Percentiles rank a stretch among this genome's conserved stretches.
These are phyloP conservation scores for Phyllachora maydis DNA, from an alignment of 2,329 filamentous ascomycete genomes.

Conservation along the genomic window DNA sequence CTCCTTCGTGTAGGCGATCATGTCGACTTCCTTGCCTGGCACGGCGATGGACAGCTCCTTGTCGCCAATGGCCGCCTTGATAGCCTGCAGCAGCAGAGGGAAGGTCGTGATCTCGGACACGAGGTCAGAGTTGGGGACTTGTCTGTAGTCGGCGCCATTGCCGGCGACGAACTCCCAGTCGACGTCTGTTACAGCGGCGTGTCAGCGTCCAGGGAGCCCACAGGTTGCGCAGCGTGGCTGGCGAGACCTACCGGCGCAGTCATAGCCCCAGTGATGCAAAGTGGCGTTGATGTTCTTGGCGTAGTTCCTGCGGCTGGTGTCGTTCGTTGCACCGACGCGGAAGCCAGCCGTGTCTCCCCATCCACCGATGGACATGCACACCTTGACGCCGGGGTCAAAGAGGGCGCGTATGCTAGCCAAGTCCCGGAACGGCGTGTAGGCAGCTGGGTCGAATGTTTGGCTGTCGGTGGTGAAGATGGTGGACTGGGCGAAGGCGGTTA, in stretches of 20 bases:
- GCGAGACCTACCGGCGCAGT: constrained; percentile 29
- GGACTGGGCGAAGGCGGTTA: constrained; percentile 31
- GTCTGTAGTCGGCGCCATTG: constrained; percentile 51
- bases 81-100: constrained; percentile 34
- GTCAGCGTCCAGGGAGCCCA: too few relatives aligned
- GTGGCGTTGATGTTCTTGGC: constrained; percentile 35
- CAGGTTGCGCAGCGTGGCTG: too few relatives aligned
- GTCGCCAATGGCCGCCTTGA: constrained; percentile 33
- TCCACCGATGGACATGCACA: constrained; percentile 44
- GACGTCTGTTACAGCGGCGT: too few relatives aligned
- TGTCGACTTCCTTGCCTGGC: constrained; percentile 40
- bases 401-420: constrained; percentile 26
- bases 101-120: constrained; percentile 41
- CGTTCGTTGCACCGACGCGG: constrained; percentile 21
- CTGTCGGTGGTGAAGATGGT: constrained; percentile 24
- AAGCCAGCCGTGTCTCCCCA: constrained; percentile 44
- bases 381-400: constrained; percentile 29
- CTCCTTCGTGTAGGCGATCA: constrained; percentile 42
- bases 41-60: constrained; percentile 49
- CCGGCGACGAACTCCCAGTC: constrained; percentile 50
- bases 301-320: constrained; percentile 24
- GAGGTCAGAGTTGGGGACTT: constrained; percentile 37
- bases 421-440: constrained; percentile 30
- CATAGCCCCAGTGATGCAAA: constrained; percentile 31
- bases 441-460: too few relatives aligned